Evolutionary conservation across 768 basidiomycete genomes (phyloP), one percentile per base, ranked within the genome.

Genomic region (Agaricus blazei): DNA sequence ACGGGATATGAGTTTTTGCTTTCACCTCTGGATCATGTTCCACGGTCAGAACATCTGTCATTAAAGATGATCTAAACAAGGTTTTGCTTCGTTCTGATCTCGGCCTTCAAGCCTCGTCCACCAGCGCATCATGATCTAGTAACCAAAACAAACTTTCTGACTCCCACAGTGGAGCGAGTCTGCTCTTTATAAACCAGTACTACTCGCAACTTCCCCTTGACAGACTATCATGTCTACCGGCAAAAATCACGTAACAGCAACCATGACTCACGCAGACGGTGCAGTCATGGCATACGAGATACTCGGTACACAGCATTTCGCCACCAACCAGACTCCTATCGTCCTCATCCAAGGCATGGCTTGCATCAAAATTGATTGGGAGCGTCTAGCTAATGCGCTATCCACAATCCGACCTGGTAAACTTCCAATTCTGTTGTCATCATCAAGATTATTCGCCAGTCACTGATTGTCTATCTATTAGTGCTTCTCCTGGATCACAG

Each of bases 401-500:
- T 64, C 68, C 41, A 58, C 66, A 49, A 69, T 65, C 6, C 72
- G 73, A 19, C 73, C 75, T 66, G 76, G 76, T 77, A 60, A 57
- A 43, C 26, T n/a, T 19, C 19, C 19, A 19, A 19, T 19, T 19
- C 19, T 19, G 19, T 19, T 19, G 19, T 19, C 19, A 19, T 19
- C 19, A 19, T 19, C 19, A 19, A 19, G 19, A 19, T 19, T 19
- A 19, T 19, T 19, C 19, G 19, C 27, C 9, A 9, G 26, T n/a
- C 4, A 26, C 19, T 43, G 51, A 12, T 12, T 7, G 12, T 48
- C 28, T 26, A 9, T 9, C 47, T 1, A 34, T 12, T 19, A 78
- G 77, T 78, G n/a, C 62, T 78, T 11, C 58, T 75, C 14, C 76
- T 71, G 59, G 77, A 79, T 59, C 75, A 76, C 28, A 60, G 59